phyloP scores from a whole-genome alignment of 2,329 filamentous ascomycete species.

The Nigrograna mackinnonii region DNA sequence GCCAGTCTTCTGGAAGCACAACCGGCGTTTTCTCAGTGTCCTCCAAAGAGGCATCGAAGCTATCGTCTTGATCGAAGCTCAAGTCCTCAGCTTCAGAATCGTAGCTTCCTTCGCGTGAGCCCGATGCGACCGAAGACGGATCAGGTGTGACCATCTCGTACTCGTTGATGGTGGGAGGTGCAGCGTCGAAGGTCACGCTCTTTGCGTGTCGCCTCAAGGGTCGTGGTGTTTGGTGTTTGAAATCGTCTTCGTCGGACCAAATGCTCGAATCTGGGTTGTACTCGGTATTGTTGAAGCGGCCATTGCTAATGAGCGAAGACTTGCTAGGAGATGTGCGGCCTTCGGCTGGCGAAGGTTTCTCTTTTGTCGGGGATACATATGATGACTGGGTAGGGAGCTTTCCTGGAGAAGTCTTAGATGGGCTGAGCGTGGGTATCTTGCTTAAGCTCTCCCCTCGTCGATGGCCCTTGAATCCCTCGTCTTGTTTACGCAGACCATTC shows the following conservation, averaged over 20 bases:
- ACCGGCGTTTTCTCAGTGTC: conserved; percentile 97
- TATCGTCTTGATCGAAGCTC: conserved; percentile 73
- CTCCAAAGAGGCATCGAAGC: conserved; percentile 93
- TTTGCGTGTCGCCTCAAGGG: conserved; percentile 84
- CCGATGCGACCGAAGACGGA: conserved; percentile 86
- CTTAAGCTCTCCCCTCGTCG: conserved; percentile 61
- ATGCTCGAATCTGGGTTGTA: conserved; percentile 40
- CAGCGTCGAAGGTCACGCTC: conserved; percentile 95
- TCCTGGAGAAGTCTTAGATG: conserved; percentile 54
- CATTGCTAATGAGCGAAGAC: conserved; percentile 76
- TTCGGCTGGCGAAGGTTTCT: conserved; percentile 24
- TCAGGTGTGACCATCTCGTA: conserved; percentile 98
- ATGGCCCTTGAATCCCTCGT: conserved; percentile 34
- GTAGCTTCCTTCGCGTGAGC: conserved; percentile 90
- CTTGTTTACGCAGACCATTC: conserved; percentile 44
- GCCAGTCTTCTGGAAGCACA: conserved; percentile 96
- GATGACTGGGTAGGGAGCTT: conserved; percentile 64
- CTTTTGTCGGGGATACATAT: conserved; percentile 28
- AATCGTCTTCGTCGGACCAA: conserved; percentile 55
- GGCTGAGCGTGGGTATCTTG: conserved; percentile 61
- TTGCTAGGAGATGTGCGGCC: conserved; percentile 77
- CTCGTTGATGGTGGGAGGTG: conserved; percentile 92
- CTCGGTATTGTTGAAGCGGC: conserved; percentile 55
- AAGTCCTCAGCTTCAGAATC: conserved; percentile 81
- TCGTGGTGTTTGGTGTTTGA: conserved; percentile 63